Base-by-base conservation (phyloP, 2,329 filamentous ascomycete species). In the Colletotrichum liaoningense region DNA sequence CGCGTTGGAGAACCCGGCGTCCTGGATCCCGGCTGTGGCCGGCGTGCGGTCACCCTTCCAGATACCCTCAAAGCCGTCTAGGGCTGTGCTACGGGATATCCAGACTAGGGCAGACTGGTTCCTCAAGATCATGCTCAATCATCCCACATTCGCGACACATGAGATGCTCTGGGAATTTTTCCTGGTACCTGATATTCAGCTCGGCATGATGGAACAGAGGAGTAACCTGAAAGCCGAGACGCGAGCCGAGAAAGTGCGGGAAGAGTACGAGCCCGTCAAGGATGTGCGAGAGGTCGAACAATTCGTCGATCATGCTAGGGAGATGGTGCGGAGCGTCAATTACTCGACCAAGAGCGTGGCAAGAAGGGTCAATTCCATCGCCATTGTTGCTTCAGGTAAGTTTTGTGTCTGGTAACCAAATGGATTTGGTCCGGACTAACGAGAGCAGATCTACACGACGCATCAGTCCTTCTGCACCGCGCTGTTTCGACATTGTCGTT, bases 141-240 rank as follows among this genome's bases (percentile, higher is more conserved):
- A 99, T 79, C 93, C 96, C 4, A 98, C 97, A 0, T 98, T 99
- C 80, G 90, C 95, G 0, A 98, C 94, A 0, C 97, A 99, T 79
- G 97, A 99, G 84, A 95, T 98, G 89, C 88, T 99, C 2, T 99
- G 97, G 97, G 97, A 99, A 79, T 99, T 99, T 84, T 98, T 99
- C 83, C 88, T 99, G 0, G 95, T 99, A 14, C 97, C 97, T 1
- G 97, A 99, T 77, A 91, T 99, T 63, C 94, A 98, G 80, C 89
- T 94, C 0, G 92, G 95, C 24, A 95, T 95, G 90, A 96, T 98
- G 88, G 93, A 94, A 66, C 93, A 97, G 81, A 91, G 97, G 63
- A 97, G 94, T 75, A 91, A 92, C 68, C 91, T 95, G 74, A 99
- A 99, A 83, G 94, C 95, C 4, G 93, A 95, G 80, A 91, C 93